Conservation (phyloP, 1,284 basidiomycete genomes). For the Lentinula novae-zelandiae region DNA sequence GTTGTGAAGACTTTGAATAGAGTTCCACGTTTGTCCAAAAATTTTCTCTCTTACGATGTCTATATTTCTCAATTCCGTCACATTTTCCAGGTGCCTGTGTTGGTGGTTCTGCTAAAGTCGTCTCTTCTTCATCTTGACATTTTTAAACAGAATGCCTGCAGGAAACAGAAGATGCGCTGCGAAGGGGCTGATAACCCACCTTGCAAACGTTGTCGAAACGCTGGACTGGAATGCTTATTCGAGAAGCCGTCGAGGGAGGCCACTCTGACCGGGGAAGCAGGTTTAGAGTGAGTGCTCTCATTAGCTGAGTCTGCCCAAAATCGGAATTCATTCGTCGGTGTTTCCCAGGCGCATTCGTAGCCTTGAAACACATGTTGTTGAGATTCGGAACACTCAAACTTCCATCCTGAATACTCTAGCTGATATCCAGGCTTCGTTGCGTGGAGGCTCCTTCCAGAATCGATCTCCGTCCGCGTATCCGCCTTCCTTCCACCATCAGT, state of each 20-base stretch:
- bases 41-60: constrained; percentile 15
- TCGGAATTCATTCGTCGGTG: constrained; percentile 12
- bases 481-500: constrained; percentile 52
- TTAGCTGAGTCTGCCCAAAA: constrained; percentile 10
- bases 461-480: constrained; percentile 64
- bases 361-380: constrained; percentile 79
- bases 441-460: constrained; percentile 43
- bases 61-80: constrained; percentile 18
- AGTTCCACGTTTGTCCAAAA: constrained; percentile 66
- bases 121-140: constrained; percentile 13
- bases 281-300: constrained; percentile 69
- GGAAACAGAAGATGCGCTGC: constrained; percentile 86
- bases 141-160: constrained; percentile 66
- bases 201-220: constrained; percentile 84
- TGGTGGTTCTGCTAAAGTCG: constrained; percentile 26
- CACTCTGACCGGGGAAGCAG: constrained; percentile 80
- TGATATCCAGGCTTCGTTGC: constrained; percentile 70
- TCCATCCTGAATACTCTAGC: constrained; percentile 74
- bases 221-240: constrained; percentile 83
- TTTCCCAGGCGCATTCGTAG: constrained; percentile 74
- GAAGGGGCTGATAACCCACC: constrained; percentile 91
- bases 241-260: constrained; percentile 86
- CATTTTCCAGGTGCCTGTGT: constrained; percentile 67
- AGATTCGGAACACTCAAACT: constrained; percentile 65
- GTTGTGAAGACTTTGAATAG: constrained; percentile 72